Evolutionary conservation across 768 basidiomycete species (phyloP), one percentile per base, ranked within the genome.

Genomic region (Glaciozyma martinii): DNA sequence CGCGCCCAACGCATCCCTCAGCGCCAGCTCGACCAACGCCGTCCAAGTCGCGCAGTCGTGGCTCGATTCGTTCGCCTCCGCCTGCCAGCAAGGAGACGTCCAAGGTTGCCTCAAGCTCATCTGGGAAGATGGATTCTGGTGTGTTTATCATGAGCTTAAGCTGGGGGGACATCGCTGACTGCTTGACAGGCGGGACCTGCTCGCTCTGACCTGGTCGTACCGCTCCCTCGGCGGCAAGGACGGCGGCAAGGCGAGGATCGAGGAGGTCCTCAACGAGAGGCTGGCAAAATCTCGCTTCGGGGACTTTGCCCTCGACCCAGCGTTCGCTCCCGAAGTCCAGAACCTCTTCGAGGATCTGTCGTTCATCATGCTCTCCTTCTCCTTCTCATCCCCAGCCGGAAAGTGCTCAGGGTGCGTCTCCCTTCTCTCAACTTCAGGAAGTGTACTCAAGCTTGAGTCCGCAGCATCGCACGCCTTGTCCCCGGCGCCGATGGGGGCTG

Each of bases 161-260:
- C 10, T 47, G 19, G 13, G 4, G 46, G 2, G 8, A 47, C 46
- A 6, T 16, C 19, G 46, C 21, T n/a, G 46, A 47, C 46, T 19
- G 44, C 19, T 47, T n/a, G 19, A 29, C 52, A 29, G 52, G 40
- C 75, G 79, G 10, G 80, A 82, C 66, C 59, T 79, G 40, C 76
- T 81, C 56, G 74, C 76, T 18, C 79, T 82, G 68, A 77, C 77
- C 2, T 81, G 80, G 81, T 75, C 79, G 66, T 75, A 75, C 40
- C 78, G 79, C 30, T 69, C 79, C 3, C 74, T 80, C 12, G 65
- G 72, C 27, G 78, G 78, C 5, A 73, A 50, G 23, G 73, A 74
- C 1, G 76, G 76, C 56, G 79, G 81, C 25, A 54, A 71, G 1
- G 50, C 68, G 0, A 80, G 79, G 60, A 73, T 81, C 9, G 32